Evolutionary conservation across 805 yeast species (phyloP).

Genomic region (Sungouiella blattae): DNA sequence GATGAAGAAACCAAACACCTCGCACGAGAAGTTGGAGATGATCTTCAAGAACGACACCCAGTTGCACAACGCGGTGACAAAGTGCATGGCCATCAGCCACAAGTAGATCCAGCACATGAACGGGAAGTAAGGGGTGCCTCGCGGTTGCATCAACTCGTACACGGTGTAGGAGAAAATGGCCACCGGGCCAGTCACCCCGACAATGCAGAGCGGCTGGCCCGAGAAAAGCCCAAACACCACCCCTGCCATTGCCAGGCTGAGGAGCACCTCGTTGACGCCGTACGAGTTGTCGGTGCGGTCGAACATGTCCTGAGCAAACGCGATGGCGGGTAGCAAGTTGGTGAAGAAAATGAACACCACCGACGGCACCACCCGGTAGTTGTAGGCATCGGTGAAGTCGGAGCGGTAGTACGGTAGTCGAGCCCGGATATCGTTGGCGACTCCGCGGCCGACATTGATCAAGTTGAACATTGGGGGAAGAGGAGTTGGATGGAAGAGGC

Average conservation of each 20-base stretch:
- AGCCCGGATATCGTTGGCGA: slow-evolving; percentile 46
- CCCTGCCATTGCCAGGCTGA: slow-evolving; percentile 86
- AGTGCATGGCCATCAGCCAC: slow-evolving; percentile 85
- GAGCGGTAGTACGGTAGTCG: slow-evolving; percentile 66
- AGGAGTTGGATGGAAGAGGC: too few relatives aligned
- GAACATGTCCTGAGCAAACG: slow-evolving; percentile 96
- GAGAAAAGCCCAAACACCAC: slow-evolving; percentile 78
- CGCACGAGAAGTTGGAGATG: slow-evolving; percentile 82
- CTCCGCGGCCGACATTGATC: slow-evolving; percentile 41
- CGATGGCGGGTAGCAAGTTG: slow-evolving; percentile 86
- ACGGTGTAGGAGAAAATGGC: slow-evolving; percentile 90
- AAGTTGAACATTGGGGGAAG: background rate
- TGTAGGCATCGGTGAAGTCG: slow-evolving; percentile 80
- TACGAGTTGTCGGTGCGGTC: slow-evolving; percentile 83
- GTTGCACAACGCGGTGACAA: slow-evolving; percentile 66
- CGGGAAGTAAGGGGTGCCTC: slow-evolving; percentile 64
- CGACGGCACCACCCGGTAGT: slow-evolving; percentile 85
- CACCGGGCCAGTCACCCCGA: slow-evolving; percentile 97
- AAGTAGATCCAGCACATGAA: slow-evolving; percentile 95
- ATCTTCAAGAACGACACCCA: slow-evolving; percentile 62
- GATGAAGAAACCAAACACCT: slow-evolving; percentile 89
- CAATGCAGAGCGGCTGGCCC: slow-evolving; percentile 92
- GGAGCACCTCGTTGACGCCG: slow-evolving; percentile 86
- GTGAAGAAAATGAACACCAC: slow-evolving; percentile 83
- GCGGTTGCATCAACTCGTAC: slow-evolving; percentile 60